Evolutionary conservation across 225 moss, liverwort and hornwort species (phyloP).

Genomic region (Climacium dendroides): DNA sequence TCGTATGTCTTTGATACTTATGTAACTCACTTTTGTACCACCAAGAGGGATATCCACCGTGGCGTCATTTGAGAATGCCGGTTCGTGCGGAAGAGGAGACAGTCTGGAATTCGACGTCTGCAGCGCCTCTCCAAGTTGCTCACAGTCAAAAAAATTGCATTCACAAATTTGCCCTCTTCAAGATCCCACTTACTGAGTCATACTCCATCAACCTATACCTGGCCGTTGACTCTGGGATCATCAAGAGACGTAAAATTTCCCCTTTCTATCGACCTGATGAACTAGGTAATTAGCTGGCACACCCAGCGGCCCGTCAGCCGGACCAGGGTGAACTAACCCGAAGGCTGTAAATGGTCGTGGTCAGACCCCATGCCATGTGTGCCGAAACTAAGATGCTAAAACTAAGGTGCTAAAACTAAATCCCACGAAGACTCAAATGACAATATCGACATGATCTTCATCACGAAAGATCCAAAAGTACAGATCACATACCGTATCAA

Average conservation of each 20-base stretch:
- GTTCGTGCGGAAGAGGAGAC: slow-evolving; percentile 85
- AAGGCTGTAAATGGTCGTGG: background rate
- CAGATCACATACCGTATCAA: slow-evolving; percentile 43
- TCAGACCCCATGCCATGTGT: background rate
- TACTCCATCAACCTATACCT: background rate
- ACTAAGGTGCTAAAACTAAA: background rate
- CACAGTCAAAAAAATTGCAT: background rate
- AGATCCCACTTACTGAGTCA: background rate
- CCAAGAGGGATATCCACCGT: slow-evolving; percentile 94
- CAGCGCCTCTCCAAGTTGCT: slow-evolving; percentile 30
- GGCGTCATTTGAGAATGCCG: slow-evolving; percentile 74
- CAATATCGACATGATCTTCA: background rate
- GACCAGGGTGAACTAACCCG: too few species aligned
- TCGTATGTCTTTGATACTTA: background rate
- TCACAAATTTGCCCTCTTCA: background rate
- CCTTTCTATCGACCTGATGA: background rate
- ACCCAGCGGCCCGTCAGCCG: too few species aligned
- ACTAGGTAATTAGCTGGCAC: background rate
- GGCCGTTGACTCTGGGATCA: background rate
- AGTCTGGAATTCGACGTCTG: slow-evolving; percentile 72
- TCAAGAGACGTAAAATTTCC: background rate
- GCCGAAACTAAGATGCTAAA: background rate
- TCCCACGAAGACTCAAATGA: background rate
- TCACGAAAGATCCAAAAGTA: background rate
- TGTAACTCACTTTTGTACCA: slow-evolving; percentile 57